phyloP scores from a whole-genome alignment of 1,284 basidiomycete genomes.

The Cerrena zonata region DNA sequence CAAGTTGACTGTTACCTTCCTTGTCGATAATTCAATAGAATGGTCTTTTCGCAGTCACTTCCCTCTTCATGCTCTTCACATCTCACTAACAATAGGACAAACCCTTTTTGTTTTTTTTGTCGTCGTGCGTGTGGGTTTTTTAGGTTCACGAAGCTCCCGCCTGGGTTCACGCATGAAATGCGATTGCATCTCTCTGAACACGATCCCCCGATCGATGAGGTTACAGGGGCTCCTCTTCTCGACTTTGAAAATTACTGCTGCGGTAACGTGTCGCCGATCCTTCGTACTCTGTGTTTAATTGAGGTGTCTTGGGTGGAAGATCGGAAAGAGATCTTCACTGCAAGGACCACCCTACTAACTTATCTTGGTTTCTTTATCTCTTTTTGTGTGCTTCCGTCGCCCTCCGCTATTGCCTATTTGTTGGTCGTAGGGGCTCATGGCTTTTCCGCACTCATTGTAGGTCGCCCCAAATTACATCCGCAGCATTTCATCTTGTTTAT shows the following conservation, averaged over 20 bases:
- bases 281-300: not conserved
- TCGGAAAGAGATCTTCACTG: no score
- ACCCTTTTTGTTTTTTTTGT: not conserved
- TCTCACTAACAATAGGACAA: no score
- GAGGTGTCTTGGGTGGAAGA: not conserved
- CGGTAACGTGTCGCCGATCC: conserved; percentile 32
- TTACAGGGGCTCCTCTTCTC: conserved; percentile 58
- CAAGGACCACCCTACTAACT: no score
- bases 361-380: not conserved
- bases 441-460: conserved; percentile 70
- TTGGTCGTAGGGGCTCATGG: conserved; percentile 77
- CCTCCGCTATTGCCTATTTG: not conserved
- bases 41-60: conserved; percentile 39
- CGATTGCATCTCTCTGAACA: conserved; percentile 53
- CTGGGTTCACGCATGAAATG: conserved; percentile 71
- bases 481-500: not conserved
- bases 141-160: conserved; percentile 74
- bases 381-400: no score
- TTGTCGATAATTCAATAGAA: conserved; percentile 76
- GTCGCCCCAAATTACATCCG: conserved; percentile 14
- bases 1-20: conserved; percentile 54
- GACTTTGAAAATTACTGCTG: conserved; percentile 77
- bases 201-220: conserved; percentile 43
- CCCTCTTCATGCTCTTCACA: not conserved
- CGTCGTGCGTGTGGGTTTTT: not conserved